These are phyloP conservation scores for Pythium phragmiticola DNA, from an alignment of 352 stramenopile genomes.

Conservation along the genomic window DNA sequence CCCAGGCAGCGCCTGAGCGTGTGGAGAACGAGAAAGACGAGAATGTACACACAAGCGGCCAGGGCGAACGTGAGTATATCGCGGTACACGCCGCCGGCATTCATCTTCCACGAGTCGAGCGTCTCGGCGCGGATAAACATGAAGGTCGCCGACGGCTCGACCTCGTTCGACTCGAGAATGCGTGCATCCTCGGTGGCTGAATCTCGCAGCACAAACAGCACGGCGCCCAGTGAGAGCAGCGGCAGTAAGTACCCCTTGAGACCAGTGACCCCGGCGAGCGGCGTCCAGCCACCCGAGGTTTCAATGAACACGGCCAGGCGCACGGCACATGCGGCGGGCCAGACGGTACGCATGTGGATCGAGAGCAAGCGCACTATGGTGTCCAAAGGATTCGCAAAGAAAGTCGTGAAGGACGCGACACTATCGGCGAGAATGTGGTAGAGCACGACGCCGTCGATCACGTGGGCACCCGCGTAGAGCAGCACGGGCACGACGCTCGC, in stretches of 20 bases:
- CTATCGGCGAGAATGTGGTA: constrained; percentile 24
- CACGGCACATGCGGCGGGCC: constrained; percentile 22
- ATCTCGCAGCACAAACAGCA: constrained; percentile 26
- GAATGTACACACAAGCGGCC: constrained; percentile 17
- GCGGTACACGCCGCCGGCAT: constrained; percentile 29
- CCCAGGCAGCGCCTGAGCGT: constrained; percentile 9
- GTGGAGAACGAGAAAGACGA: constrained; percentile 8
- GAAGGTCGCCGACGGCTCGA: constrained; percentile 29
- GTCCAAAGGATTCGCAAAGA: constrained; percentile 16
- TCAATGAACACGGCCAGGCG: constrained; percentile 30
- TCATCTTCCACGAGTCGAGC: constrained; percentile 34
- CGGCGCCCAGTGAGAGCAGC: constrained; percentile 17
- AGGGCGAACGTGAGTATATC: constrained; percentile 27
- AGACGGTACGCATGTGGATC: constrained; percentile 29
- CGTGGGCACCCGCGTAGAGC: constrained; percentile 24
- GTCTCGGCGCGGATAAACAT: constrained; percentile 36
- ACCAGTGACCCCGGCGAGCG: constrained; percentile 21
- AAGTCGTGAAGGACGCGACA: constrained; percentile 13
- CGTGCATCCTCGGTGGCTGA: constrained; percentile 23
- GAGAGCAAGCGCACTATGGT: constrained; percentile 26
- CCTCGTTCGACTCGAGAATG: constrained; percentile 31
- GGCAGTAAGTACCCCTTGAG: constrained; percentile 27
- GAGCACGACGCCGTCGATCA: constrained; percentile 29
- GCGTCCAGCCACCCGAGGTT: constrained; percentile 30
- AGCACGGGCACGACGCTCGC: constrained; percentile 29